Evolutionary conservation across 306 rosid species (phyloP), one percentile per base, ranked within the genome.

Genomic region (Heteromeles arbutifolia): DNA sequence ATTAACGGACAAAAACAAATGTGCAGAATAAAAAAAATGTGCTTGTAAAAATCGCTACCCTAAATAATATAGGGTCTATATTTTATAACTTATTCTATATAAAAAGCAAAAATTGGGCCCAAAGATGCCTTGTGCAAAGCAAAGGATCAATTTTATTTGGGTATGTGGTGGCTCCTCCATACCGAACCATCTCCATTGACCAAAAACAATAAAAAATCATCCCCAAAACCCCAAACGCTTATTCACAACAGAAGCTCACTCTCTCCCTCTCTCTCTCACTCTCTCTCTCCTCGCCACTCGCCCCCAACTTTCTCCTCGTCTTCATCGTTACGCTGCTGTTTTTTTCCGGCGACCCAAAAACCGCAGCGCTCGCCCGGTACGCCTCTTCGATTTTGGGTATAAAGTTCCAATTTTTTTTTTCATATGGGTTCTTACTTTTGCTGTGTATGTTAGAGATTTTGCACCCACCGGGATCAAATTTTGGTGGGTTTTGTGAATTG

Each of bases 351-450:
- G 37, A 8, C 63, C 24, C 28, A 72, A 59, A 28, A 75, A 75
- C 41, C 77, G 2, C 24, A 70, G 77, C 48, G 13, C 19, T 78
- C 44, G 4, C 39, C 48, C 48, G 80, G 84, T 78, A 83, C 65
- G 61, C 83, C 63, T 52, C 6, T 41, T 65, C 53, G 37, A 54
- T 37, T 63, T 54, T 78, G 68, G 78, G 73, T 39, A 65, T 65
- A 44, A 18, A 39, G 10, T 53, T 15, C n/a, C 5, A 1, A 37
- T 1, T 21, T 67, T 39, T 13, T 0, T 15, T 34, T 22, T 74
- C 74, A 26, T 69, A 52, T 63, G 69, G 63, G 67, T 66, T 64
- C 34, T 31, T 21, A 1, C 11, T 59, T 57, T 28, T 56, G 41
- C 54, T 52, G 44, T 69, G 44, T 48, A 19, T 65, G 69, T 54